A percentile compares a stretch with the other conserved stretches of the same genome.
Evolutionary conservation across 306 rosid species (phyloP).

Genomic region (Inga leiocalycina): DNA sequence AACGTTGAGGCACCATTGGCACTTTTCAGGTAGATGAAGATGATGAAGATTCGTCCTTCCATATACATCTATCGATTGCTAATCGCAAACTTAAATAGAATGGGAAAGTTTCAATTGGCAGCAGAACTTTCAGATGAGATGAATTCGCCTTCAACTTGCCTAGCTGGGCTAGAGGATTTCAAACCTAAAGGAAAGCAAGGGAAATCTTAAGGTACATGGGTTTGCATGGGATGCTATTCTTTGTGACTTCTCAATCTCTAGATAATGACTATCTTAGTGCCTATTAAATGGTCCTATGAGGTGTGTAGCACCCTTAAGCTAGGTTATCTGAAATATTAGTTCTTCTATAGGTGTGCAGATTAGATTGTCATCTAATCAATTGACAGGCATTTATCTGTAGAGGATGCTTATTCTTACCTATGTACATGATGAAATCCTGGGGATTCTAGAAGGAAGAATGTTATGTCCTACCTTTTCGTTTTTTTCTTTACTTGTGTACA

Average conservation of each 20-base stretch:
- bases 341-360: not conserved
- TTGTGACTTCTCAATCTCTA: conserved; percentile 5
- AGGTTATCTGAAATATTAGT: not conserved
- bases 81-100: conserved; percentile 54
- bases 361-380: not conserved
- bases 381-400: not conserved
- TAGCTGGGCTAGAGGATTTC: conserved; percentile 62
- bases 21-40: conserved; percentile 71
- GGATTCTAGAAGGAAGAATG: not conserved
- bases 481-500: no score
- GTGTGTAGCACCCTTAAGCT: not conserved
- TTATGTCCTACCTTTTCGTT: not conserved
- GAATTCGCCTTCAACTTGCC: conserved; percentile 54
- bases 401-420: not conserved
- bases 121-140: conserved; percentile 57
- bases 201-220: conserved; percentile 20
- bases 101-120: conserved; percentile 71
- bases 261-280: not conserved
- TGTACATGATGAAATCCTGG: not conserved
- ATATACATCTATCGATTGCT: conserved; percentile 57
- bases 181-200: conserved; percentile 44
- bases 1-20: conserved; percentile 63
- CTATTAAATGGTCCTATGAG: not conserved
- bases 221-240: conserved; percentile 22
- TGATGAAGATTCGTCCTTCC: conserved; percentile 61